A percentile compares a stretch with the other conserved stretches of the same genome.
Evolutionary conservation across 2,329 filamentous ascomycete genomes (phyloP).

Genomic region (Didymella sp.): DNA sequence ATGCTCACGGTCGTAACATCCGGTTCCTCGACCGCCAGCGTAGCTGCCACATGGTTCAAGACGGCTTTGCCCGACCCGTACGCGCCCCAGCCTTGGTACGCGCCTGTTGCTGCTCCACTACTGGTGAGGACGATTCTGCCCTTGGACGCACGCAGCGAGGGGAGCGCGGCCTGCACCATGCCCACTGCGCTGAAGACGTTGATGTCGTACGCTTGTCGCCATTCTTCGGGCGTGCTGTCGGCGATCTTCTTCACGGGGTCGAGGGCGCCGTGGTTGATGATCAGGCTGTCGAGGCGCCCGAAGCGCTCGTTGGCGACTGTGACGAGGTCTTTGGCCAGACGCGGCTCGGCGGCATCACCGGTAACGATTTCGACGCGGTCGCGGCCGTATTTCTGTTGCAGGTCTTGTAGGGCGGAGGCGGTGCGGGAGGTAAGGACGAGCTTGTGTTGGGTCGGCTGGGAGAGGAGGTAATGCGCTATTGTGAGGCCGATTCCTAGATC

Average conservation of each 20-base stretch:
- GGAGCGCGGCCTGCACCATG: constrained; percentile 76
- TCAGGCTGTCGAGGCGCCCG: constrained; percentile 76
- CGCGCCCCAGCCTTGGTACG: constrained; percentile 76
- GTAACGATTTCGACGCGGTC: constrained; percentile 63
- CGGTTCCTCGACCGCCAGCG: constrained; percentile 78
- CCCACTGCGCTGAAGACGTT: constrained; percentile 87
- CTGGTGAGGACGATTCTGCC: constrained; percentile 81
- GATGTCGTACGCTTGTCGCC: constrained; percentile 77
- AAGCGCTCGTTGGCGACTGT: constrained; percentile 71
- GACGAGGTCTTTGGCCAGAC: constrained; percentile 66
- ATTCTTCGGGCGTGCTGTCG: constrained; percentile 73
- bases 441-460: constrained; percentile 60
- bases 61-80: constrained; percentile 87
- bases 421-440: constrained; percentile 66
- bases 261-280: constrained; percentile 87
- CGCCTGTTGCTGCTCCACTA: constrained; percentile 73
- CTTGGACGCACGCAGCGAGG: constrained; percentile 69
- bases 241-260: constrained; percentile 75
- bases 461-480: constrained; percentile 66
- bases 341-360: constrained; percentile 64
- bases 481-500: constrained; percentile 65
- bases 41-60: constrained; percentile 77
- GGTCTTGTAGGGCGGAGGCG: constrained; percentile 59
- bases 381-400: constrained; percentile 55
- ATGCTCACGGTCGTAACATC: constrained; percentile 75